Evolutionary conservation across 306 rosid genomes (phyloP).

Genomic region (Medicago ruthenica): DNA sequence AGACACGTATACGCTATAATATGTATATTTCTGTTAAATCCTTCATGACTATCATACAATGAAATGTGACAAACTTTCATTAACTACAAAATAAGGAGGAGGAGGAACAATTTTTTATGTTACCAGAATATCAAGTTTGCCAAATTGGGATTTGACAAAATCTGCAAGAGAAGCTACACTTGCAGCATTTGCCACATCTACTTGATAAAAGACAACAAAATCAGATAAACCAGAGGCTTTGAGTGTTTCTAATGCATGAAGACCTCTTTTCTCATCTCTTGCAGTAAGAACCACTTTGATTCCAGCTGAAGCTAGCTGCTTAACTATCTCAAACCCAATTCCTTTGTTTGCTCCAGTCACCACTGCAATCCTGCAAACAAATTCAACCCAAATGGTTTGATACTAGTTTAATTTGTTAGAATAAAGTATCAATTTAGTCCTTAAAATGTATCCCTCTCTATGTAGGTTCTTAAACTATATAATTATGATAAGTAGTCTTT

Average conservation of each 20-base stretch:
- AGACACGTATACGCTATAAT: too few relatives aligned
- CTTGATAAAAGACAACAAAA: slow-evolving; percentile 33
- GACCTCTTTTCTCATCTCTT: slow-evolving; percentile 45
- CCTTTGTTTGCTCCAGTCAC: slow-evolving; percentile 47
- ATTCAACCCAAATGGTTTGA: not conserved
- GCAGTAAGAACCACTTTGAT: slow-evolving; percentile 48
- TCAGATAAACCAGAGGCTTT: slow-evolving; percentile 40
- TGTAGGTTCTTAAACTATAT: too few relatives aligned
- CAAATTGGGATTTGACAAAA: slow-evolving; percentile 18
- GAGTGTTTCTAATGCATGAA: slow-evolving; percentile 41
- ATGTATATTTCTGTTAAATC: too few relatives aligned
- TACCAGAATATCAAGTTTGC: slow-evolving; percentile 34
- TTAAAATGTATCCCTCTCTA: too few relatives aligned
- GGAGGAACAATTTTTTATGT: not conserved
- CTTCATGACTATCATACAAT: not conserved
- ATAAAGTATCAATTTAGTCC: too few relatives aligned
- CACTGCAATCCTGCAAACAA: slow-evolving; percentile 32
- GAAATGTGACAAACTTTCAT: not conserved
- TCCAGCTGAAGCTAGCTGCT: slow-evolving; percentile 42
- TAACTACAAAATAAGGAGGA: not conserved
- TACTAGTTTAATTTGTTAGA: too few relatives aligned
- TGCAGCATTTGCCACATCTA: slow-evolving; percentile 29
- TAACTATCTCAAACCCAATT: slow-evolving; percentile 44
- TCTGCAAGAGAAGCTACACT: not conserved
- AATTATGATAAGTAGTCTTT: too few relatives aligned